Base-by-base conservation (phyloP, 2,329 filamentous ascomycete genomes). In the Aspergillus sp. region DNA sequence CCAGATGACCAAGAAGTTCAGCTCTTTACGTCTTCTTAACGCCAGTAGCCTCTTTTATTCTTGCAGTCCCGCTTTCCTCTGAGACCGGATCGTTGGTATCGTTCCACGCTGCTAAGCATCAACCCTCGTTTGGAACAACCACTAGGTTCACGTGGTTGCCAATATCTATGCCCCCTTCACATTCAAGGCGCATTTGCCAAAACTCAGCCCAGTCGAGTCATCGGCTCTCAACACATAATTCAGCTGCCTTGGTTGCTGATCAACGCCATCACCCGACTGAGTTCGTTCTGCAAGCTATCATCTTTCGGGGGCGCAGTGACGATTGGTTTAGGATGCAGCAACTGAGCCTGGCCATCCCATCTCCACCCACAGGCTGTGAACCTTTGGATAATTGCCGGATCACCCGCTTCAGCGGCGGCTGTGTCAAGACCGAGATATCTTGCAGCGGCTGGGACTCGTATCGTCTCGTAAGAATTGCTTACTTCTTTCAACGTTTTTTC, bases 381-480 rank as follows among this genome's bases (percentile, higher is more conserved):
- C 44, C 64, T 70, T 19, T 66, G 59, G 55, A 76, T 70, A 3
- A 73, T 59, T 17, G 64, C 61, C 4, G 68, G 57, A 27, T 70
- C 66, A 17, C 65, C 66, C 50, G 67, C 53, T 40, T 71, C 64
- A 13, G 71, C 65, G 8, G 65, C 57, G 12, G 56, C 48, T 9
- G 64, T 22, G 27, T 75, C 69, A 33, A 76, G 66, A 3, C 75
- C 75, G 15, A 77, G 66, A 55, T 75, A 75, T 30, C 40, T 63
- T 48, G 73, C 74, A 9, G 72, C 74, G 15, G 66, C 64, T 9
- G 68, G 64, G 30, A 73, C 70, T 53, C 74, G 65, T 55, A 77
- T 76, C 5, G 74, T 70, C 59, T 73, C 72, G 62, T 75, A 77
- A n/a, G 71, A 70, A 51, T 62, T 66, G 63, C 73, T 76, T 57